These are phyloP conservation scores for Penicillium sp. DNA, from an alignment of 2,329 filamentous ascomycete species.

Conservation along the genomic window DNA sequence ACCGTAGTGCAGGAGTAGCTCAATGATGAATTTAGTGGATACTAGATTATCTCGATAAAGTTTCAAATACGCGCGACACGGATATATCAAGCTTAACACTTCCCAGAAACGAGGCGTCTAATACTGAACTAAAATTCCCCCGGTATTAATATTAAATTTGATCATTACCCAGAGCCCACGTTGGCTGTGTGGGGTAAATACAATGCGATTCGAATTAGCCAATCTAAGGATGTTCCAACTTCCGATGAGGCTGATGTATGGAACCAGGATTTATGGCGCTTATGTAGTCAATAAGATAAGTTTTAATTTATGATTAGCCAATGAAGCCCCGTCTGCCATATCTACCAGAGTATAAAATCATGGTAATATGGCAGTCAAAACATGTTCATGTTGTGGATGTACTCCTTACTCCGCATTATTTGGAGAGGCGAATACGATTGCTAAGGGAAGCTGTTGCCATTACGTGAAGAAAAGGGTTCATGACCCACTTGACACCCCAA, in stretches of 20 bases:
- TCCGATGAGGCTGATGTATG: neutral
- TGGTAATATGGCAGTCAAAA: neutral
- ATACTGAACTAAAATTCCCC: too few species aligned
- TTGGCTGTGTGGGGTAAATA: neutral
- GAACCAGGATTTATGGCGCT: neutral
- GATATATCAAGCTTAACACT: too few species aligned
- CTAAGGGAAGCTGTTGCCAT: neutral
- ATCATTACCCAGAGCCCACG: too few species aligned
- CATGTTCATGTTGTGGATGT: neutral
- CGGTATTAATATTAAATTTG: too few species aligned
- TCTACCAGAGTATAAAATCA: neutral
- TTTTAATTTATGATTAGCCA: neutral
- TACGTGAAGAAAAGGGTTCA: neutral
- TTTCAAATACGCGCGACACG: too few species aligned
- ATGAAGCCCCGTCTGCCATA: neutral
- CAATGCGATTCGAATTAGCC: neutral
- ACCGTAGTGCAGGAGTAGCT: neutral
- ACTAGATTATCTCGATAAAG: neutral
- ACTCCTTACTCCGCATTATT: neutral
- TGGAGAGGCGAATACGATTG: slow-evolving; percentile 2
- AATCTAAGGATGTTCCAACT: neutral
- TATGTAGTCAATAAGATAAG: neutral
- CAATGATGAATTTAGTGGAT: neutral
- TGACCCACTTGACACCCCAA: slow-evolving; percentile 1
- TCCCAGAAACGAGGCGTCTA: too few species aligned